Evolutionary conservation across 257 asterid genomes (phyloP).

Genomic region (Euphrasia confusa): DNA sequence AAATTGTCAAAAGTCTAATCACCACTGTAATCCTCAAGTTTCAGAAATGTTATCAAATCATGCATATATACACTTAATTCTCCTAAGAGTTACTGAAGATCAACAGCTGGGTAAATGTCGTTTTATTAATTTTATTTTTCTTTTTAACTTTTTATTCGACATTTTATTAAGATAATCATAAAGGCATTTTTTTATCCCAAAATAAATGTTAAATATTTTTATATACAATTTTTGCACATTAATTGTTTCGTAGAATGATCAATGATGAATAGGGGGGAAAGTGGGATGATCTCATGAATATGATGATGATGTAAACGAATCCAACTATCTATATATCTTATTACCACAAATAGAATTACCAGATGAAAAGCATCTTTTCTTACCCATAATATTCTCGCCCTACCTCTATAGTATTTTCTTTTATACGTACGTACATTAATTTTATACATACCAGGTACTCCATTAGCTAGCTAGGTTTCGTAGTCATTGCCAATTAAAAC

Average conservation of each 20-base stretch:
- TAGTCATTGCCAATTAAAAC: not conserved
- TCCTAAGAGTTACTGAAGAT: too few species aligned
- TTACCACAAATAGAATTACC: conserved; percentile 22
- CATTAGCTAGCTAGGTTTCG: too few species aligned
- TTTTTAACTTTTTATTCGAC: too few species aligned
- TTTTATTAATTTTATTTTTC: too few species aligned
- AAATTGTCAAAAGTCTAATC: conserved; percentile 18
- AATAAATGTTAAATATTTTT: too few species aligned
- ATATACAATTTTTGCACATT: too few species aligned
- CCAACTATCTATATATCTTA: conserved; percentile 16
- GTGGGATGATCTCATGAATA: conserved; percentile 4
- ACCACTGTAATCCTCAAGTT: conserved; percentile 3
- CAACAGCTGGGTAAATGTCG: too few species aligned
- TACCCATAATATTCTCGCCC: not conserved
- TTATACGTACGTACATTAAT: not conserved
- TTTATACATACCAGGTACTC: too few species aligned
- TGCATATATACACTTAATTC: too few species aligned
- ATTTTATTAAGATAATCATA: too few species aligned
- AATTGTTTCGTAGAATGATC: too few species aligned
- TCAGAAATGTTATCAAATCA: not conserved
- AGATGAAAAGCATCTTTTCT: conserved; percentile 19
- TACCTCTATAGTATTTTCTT: not conserved
- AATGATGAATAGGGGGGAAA: conserved; percentile 19
- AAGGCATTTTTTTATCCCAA: too few species aligned
- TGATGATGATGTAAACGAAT: conserved; percentile 18